A percentile compares a stretch with the other conserved stretches of the same genome.
These are phyloP conservation scores for Cladobotryum protrusum DNA, from an alignment of 2,329 filamentous ascomycete genomes.

Conservation along the genomic window DNA sequence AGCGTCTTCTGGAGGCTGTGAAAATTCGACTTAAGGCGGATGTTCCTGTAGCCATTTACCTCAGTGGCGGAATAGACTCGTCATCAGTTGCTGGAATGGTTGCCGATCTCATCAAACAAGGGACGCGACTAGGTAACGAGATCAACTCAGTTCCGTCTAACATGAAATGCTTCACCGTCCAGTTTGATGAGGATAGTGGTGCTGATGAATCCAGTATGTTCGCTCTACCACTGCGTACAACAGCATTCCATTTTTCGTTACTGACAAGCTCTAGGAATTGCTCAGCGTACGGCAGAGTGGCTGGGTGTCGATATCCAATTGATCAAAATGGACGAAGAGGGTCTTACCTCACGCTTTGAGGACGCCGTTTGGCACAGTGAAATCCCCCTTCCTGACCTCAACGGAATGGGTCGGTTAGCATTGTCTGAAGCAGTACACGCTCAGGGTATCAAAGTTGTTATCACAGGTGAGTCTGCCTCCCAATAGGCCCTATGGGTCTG, in stretches of 20 bases:
- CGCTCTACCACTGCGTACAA: too few relatives aligned
- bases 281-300: too few relatives aligned
- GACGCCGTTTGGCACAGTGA: slow-evolving; percentile 26
- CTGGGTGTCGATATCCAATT: too few relatives aligned
- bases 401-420: slow-evolving; percentile 45
- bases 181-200: too few relatives aligned
- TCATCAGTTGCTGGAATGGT: slow-evolving; percentile 51
- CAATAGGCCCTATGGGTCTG: too few relatives aligned
- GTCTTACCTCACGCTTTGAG: slow-evolving; percentile 23
- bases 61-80: slow-evolving; percentile 52
- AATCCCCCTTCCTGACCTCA: slow-evolving; percentile 37
- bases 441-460: slow-evolving; percentile 43
- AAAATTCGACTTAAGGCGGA: too few relatives aligned
- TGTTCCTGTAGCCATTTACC: slow-evolving; percentile 25
- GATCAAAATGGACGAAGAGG: slow-evolving; percentile 14
- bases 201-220: too few relatives aligned
- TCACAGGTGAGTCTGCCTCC: slow-evolving; percentile 31
- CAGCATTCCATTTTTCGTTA: too few relatives aligned
- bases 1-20: too few relatives aligned
- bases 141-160: too few relatives aligned
- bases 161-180: too few relatives aligned
- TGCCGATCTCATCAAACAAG: slow-evolving; percentile 40
- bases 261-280: too few relatives aligned
- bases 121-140: slow-evolving; percentile 23
- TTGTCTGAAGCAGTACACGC: slow-evolving; percentile 39